Evolutionary conservation across 305 asterid species (phyloP).

Genomic region (Fraxinus nigra): DNA sequence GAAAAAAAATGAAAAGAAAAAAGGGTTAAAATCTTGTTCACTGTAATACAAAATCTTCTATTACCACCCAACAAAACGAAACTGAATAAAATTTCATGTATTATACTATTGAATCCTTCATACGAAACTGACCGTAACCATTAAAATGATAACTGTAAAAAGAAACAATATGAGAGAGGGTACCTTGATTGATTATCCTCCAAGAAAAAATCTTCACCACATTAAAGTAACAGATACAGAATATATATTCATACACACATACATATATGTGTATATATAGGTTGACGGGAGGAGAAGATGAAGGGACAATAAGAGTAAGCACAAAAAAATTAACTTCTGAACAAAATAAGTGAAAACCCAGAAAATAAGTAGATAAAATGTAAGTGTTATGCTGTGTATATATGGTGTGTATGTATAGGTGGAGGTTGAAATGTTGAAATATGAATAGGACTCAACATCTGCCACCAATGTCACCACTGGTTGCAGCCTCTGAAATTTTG

Average conservation of each 20-base stretch:
- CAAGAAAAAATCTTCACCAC: slow-evolving; percentile 4
- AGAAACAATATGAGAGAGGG: neutral
- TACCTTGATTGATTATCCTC: slow-evolving; percentile 32
- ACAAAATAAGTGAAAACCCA: slow-evolving; percentile 24
- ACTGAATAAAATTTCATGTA: neutral
- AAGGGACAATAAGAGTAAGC: slow-evolving; percentile 11
- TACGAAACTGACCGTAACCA: neutral
- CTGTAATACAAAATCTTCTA: neutral
- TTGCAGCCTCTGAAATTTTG: slow-evolving; percentile 37
- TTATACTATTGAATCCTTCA: neutral
- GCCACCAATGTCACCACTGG: slow-evolving; percentile 22
- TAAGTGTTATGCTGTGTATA: neutral
- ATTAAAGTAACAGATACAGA: slow-evolving; percentile 12
- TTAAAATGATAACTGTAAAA: neutral
- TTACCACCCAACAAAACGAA: neutral
- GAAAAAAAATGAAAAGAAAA: neutral
- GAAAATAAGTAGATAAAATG: slow-evolving; percentile 21
- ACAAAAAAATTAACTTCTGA: neutral
- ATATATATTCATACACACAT: neutral
- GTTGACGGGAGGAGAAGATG: slow-evolving; percentile 33
- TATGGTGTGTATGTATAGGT: slow-evolving; percentile 20
- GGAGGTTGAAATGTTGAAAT: slow-evolving; percentile 64
- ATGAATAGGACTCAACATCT: slow-evolving; percentile 73
- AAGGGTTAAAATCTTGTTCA: neutral
- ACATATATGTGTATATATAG: neutral